These are phyloP conservation scores for Massariosphaeria phaeospora DNA, from an alignment of 495 filamentous ascomycete genomes.

Conservation along the genomic window DNA sequence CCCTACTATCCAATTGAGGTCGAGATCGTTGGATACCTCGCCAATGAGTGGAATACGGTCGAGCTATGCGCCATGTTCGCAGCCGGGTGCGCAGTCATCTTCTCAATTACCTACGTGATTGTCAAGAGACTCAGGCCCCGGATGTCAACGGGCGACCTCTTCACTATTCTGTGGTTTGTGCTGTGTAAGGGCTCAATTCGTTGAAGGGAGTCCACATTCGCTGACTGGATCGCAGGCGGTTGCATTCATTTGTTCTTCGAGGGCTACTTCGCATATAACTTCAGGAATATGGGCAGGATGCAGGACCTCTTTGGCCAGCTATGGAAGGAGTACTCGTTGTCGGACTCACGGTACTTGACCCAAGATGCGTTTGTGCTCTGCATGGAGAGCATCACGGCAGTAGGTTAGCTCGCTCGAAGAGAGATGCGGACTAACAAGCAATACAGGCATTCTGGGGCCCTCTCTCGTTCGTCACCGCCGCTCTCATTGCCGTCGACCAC, in stretches of 20 bases:
- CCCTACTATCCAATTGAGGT: conserved; percentile 69
- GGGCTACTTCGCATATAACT: conserved; percentile 72
- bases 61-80: conserved; percentile 48
- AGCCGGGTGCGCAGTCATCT: conserved; percentile 43
- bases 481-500: conserved; percentile 54
- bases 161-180: conserved; percentile 58
- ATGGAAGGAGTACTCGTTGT: conserved; percentile 85
- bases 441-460: conserved; percentile 68
- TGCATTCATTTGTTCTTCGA: conserved; percentile 76
- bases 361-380: conserved; percentile 75
- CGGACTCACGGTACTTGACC: conserved; percentile 77
- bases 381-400: conserved; percentile 77
- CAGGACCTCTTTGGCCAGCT: conserved; percentile 69
- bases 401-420: conserved; percentile 41
- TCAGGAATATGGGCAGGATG: conserved; percentile 52
- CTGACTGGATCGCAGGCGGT: conserved; percentile 47
- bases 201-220: background rate
- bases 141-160: conserved; percentile 46
- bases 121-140: conserved; percentile 44
- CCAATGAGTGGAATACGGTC: conserved; percentile 51
- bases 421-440: conserved; percentile 2
- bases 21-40: conserved; percentile 55
- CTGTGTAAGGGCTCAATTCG: conserved; percentile 42
- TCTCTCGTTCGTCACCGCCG: conserved; percentile 64
- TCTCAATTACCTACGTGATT: conserved; percentile 45